These are phyloP conservation scores for Tagetes patula DNA, from an alignment of 129 eudicot species.

Conservation along the genomic window DNA sequence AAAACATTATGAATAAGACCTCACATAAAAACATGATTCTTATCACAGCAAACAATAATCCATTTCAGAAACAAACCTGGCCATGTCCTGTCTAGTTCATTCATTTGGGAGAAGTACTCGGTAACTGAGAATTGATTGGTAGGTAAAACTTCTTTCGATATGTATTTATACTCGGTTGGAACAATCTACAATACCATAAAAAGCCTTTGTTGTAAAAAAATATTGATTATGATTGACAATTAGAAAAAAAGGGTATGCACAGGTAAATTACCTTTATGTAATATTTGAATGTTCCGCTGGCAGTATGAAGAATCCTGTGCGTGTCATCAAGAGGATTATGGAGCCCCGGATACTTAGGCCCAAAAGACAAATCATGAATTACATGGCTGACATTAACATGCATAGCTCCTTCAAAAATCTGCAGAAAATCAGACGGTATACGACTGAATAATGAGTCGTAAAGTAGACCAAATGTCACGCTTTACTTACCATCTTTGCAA, in stretches of 20 bases:
- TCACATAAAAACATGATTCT: not conserved
- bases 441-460: not conserved
- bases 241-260: constrained; percentile 1
- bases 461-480: constrained; percentile 13
- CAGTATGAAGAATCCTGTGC: constrained; percentile 54
- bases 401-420: constrained; percentile 86
- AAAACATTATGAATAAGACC: constrained; percentile 4
- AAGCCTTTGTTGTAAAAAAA: not conserved
- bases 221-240: not conserved
- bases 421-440: constrained; percentile 9
- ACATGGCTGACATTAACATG: constrained; percentile 94
- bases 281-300: constrained; percentile 94
- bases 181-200: constrained; percentile 58
- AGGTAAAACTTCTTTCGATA: constrained; percentile 85
- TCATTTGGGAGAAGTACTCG: constrained; percentile 88
- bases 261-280: constrained; percentile 80
- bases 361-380: constrained; percentile 91
- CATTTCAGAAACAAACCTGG: constrained; percentile 62
- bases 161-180: constrained; percentile 86
- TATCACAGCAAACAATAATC: not conserved
- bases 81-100: constrained; percentile 81
- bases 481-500: constrained; percentile 87
- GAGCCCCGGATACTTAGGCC: constrained; percentile 92
- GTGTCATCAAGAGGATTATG: constrained; percentile 96
- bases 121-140: constrained; percentile 97